A percentile compares a stretch with the other conserved stretches of the same genome.
Evolutionary conservation across 345 rosid genomes (phyloP).

Genomic region (Bruguiera gymnorhiza): DNA sequence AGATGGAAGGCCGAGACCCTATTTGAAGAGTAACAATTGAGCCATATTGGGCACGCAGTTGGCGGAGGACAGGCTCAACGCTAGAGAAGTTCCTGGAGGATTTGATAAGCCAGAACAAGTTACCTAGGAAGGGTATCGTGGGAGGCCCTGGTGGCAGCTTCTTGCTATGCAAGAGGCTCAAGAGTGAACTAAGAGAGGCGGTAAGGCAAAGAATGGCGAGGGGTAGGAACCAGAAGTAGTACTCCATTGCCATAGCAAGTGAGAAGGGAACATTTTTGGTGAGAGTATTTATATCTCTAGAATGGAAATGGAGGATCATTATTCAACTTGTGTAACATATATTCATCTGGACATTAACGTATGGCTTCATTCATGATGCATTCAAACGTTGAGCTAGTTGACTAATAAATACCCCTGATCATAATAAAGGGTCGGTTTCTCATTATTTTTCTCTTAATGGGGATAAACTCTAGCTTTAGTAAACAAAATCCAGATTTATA

Average conservation of each 20-base stretch:
- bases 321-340: too few species aligned
- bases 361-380: too few species aligned
- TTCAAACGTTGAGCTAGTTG: too few species aligned
- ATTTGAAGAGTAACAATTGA: slow-evolving; percentile 10
- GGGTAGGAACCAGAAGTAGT: neutral
- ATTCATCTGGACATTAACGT: too few species aligned
- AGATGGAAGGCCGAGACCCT: slow-evolving; percentile 19
- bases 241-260: slow-evolving; percentile 3
- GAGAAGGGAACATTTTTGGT: too few species aligned
- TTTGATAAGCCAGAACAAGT: slow-evolving; percentile 5
- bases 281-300: too few species aligned
- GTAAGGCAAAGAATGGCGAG: slow-evolving; percentile 1
- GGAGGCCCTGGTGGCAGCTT: slow-evolving; percentile 10
- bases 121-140: slow-evolving; percentile 7
- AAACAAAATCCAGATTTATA: too few species aligned
- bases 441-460: too few species aligned
- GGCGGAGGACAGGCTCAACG: slow-evolving; percentile 15
- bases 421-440: too few species aligned
- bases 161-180: neutral
- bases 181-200: neutral
- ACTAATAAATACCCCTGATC: too few species aligned
- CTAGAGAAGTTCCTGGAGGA: slow-evolving; percentile 11
- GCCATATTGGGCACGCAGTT: slow-evolving; percentile 13
- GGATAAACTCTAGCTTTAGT: too few species aligned
- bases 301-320: too few species aligned